A percentile compares a stretch with the other conserved stretches of the same genome.
Evolutionary conservation across 2,329 filamentous ascomycete genomes (phyloP).

Genomic region (Colletotrichum abscissum): DNA sequence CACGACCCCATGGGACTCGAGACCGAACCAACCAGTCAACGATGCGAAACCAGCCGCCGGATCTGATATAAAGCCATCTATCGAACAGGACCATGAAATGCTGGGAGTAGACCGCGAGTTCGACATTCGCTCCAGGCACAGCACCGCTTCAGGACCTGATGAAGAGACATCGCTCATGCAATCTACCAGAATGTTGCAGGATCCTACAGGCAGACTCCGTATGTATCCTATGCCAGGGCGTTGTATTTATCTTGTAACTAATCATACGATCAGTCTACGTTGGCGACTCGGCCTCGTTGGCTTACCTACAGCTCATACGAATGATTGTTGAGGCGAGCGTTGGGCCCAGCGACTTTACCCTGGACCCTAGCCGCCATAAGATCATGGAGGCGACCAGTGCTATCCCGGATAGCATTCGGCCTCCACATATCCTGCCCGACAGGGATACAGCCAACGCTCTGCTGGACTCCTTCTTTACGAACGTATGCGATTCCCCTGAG

Average conservation of each 20-base stretch:
- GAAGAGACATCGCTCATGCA: conserved; percentile 68
- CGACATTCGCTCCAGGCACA: conserved; percentile 46
- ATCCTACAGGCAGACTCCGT: conserved; percentile 67
- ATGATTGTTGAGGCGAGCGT: conserved; percentile 67
- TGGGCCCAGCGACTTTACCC: conserved; percentile 67
- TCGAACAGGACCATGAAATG: conserved; percentile 20
- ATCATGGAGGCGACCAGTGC: conserved; percentile 66
- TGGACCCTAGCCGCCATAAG: conserved; percentile 66
- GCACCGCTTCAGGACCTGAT: conserved; percentile 57
- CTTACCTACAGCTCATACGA: conserved; percentile 70
- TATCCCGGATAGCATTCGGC: conserved; percentile 55
- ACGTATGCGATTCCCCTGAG: conserved; percentile 53
- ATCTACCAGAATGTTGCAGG: conserved; percentile 68
- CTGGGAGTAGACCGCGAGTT: conserved; percentile 25
- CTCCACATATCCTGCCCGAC: conserved; percentile 66
- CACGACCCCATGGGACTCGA: conserved; percentile 28
- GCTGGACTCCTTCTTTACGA: conserved; percentile 69
- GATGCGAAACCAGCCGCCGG: conserved; percentile 22
- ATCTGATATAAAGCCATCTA: conserved; percentile 30
- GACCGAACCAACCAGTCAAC: conserved; percentile 1
- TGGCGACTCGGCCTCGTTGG: conserved; percentile 71
- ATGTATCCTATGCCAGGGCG: conserved; percentile 40
- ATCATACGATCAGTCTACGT: conserved; percentile 60
- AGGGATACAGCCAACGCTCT: conserved; percentile 64
- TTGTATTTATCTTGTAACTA: neutral